Percentiles rank a stretch among this genome's conserved stretches.
Evolutionary conservation across 441 rosid genomes (phyloP).

Genomic region (Manihot esculenta): DNA sequence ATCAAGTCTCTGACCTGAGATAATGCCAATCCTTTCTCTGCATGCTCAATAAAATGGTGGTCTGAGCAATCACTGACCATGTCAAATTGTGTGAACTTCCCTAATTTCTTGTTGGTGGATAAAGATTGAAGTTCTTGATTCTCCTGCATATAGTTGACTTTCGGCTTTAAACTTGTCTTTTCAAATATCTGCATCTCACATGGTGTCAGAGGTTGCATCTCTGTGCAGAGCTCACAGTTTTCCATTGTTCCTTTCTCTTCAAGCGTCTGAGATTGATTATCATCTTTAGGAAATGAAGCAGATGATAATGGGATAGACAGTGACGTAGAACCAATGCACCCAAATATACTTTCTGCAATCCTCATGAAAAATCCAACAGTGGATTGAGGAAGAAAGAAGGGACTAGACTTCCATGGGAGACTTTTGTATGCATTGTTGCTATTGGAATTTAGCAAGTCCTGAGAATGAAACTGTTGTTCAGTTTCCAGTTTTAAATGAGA

Average conservation of each 20-base stretch:
- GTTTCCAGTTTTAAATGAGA: conserved; percentile 2
- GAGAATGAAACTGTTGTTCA: conserved; percentile 26
- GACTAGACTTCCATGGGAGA: conserved; percentile 33
- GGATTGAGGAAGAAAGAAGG: conserved; percentile 57
- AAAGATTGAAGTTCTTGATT: conserved; percentile 25
- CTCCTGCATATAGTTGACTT: conserved; percentile 32
- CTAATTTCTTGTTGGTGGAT: conserved; percentile 23
- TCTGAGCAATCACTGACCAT: conserved; percentile 68
- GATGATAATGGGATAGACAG: conserved; percentile 34
- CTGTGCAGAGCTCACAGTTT: conserved; percentile 34
- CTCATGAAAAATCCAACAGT: conserved; percentile 66
- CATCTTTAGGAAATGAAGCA: conserved; percentile 38
- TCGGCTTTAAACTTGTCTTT: conserved; percentile 24
- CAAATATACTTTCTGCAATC: conserved; percentile 56
- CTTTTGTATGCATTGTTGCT: conserved; percentile 31
- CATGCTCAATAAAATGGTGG: conserved; percentile 63
- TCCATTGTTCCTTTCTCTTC: conserved; percentile 35
- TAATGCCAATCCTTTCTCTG: conserved; percentile 37
- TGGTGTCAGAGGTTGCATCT: conserved; percentile 31
- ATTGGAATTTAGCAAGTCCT: conserved; percentile 48
- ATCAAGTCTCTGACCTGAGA: conserved; percentile 58
- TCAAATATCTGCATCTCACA: conserved; percentile 29
- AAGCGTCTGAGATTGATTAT: conserved; percentile 31
- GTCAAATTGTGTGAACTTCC: conserved; percentile 64
- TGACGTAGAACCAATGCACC: conserved; percentile 48